These are phyloP conservation scores for Coniochaeta hoffmannii DNA, from an alignment of 2,329 filamentous ascomycete genomes.

Conservation along the genomic window DNA sequence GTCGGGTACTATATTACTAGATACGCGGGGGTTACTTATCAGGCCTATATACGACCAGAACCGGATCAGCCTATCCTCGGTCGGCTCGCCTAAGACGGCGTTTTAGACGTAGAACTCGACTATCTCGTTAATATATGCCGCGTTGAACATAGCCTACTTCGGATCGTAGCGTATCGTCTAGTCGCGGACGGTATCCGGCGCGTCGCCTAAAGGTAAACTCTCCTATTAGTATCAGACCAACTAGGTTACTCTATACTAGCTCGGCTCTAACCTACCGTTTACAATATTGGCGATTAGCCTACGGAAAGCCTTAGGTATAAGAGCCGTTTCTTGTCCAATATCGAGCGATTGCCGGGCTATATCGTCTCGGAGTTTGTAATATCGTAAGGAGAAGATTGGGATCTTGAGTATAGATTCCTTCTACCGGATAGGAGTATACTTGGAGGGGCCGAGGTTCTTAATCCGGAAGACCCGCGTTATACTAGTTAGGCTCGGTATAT, in stretches of 20 bases:
- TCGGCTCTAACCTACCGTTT: slow-evolving; percentile 9
- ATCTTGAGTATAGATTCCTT: slow-evolving; percentile 17
- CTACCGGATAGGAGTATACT: slow-evolving; percentile 15
- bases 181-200: slow-evolving; percentile 17
- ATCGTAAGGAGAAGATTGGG: slow-evolving; percentile 17
- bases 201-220: slow-evolving; percentile 12
- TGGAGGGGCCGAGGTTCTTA: slow-evolving; percentile 6
- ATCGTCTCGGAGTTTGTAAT: slow-evolving; percentile 13
- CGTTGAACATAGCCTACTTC: slow-evolving; percentile 17
- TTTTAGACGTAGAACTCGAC: neutral
- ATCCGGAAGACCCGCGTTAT: slow-evolving; percentile 8
- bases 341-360: slow-evolving; percentile 3
- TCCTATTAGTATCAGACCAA: slow-evolving; percentile 4
- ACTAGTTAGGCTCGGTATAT: slow-evolving; percentile 14
- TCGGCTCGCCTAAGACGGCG: neutral
- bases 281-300: neutral
- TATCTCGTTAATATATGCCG: slow-evolving; percentile 17
- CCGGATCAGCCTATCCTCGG: neutral
- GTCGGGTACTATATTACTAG: slow-evolving; percentile 4
- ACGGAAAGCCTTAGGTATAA: slow-evolving; percentile 1
- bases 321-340: slow-evolving; percentile 2
- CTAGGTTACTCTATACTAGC: neutral
- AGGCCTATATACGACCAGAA: slow-evolving; percentile 3
- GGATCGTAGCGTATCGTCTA: slow-evolving; percentile 21
- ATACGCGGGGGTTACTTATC: neutral